Percentiles rank a stretch among this genome's conserved stretches.
These are phyloP conservation scores for Eremochloa ophiuroides DNA, from an alignment of 176 grass and related monocot species.

Conservation along the genomic window DNA sequence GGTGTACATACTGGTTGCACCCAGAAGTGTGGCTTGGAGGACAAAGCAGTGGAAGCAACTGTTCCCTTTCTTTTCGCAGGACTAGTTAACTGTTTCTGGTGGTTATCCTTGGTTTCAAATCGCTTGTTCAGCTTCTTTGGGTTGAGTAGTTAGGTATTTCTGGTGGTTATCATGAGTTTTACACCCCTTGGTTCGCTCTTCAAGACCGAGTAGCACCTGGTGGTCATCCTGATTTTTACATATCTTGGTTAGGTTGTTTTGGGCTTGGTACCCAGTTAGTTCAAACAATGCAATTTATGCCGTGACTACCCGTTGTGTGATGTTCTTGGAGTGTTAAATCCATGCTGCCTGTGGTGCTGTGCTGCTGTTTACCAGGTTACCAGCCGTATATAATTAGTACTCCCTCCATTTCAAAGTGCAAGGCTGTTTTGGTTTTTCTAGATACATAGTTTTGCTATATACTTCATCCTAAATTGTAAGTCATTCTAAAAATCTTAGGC, in stretches of 20 bases:
- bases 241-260: not conserved
- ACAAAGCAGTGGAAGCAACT: not conserved
- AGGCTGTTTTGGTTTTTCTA: too few species aligned
- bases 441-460: too few species aligned
- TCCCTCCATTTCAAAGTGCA: too few species aligned
- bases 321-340: not conserved
- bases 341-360: not conserved
- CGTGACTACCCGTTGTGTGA: not conserved
- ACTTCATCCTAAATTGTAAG: too few species aligned
- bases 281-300: not conserved
- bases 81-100: conserved; percentile 9
- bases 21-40: conserved; percentile 11
- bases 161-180: not conserved
- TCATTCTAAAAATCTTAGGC: too few species aligned
- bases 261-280: not conserved
- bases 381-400: not conserved
- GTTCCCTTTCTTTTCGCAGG: not conserved
- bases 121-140: not conserved
- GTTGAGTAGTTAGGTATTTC: not conserved
- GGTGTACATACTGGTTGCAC: conserved; percentile 14
- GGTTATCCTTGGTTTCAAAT: not conserved
- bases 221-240: conserved; percentile 10
- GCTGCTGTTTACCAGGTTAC: not conserved
- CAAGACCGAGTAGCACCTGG: not conserved
- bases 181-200: not conserved